phyloP scores from a whole-genome alignment of 2,329 filamentous ascomycete species.

The Venturia effusa region DNA sequence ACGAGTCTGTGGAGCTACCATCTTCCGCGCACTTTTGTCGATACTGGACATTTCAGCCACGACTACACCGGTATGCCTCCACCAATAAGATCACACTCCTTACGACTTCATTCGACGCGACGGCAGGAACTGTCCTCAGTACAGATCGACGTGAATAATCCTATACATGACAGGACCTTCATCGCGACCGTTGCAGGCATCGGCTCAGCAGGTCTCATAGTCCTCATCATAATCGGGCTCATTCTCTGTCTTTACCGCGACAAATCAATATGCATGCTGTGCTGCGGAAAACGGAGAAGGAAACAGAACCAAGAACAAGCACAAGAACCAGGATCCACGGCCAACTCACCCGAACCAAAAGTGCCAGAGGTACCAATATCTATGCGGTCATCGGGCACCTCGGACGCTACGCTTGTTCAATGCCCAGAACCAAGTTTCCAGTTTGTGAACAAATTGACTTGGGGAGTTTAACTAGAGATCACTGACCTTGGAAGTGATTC shows the following conservation, averaged over 20 bases:
- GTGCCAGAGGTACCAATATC: neutral
- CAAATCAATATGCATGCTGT: neutral
- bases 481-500: neutral
- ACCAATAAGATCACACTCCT: neutral
- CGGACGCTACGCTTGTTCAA: neutral
- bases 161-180: slow-evolving; percentile 7
- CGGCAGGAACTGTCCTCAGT: neutral
- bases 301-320: neutral
- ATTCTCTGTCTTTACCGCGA: slow-evolving; percentile 11
- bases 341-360: neutral
- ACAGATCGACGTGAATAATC: neutral
- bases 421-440: neutral
- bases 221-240: slow-evolving; percentile 7
- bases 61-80: neutral
- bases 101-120: neutral
- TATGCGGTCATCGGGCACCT: neutral
- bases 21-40: neutral
- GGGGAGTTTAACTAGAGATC: neutral
- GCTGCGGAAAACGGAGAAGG: neutral
- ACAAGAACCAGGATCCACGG: neutral
- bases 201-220: slow-evolving; percentile 1
- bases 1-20: neutral
- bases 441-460: neutral
- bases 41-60: neutral
- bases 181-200: slow-evolving; percentile 3